These are phyloP conservation scores for Verticillium isaacii DNA, from an alignment of 2,329 filamentous ascomycete species.

Conservation along the genomic window DNA sequence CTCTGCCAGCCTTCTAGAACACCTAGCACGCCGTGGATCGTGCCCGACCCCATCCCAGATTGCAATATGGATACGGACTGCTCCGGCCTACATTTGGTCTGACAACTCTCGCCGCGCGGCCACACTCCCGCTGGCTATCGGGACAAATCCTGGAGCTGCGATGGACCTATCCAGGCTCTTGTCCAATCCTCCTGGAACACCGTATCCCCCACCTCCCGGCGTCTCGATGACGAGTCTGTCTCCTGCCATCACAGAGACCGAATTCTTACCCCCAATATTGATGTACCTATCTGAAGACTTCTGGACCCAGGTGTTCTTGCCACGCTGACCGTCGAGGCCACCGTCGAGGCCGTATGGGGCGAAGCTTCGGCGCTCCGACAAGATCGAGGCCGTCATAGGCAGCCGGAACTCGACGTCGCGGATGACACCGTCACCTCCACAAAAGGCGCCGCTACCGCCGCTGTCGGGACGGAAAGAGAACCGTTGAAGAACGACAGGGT, in stretches of 20 bases:
- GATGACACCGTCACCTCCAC: constrained; percentile 63
- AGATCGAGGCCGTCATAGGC: constrained; percentile 63
- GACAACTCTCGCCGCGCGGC: too few relatives aligned
- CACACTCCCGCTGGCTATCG: too few relatives aligned
- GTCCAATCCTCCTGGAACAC: constrained; percentile 13
- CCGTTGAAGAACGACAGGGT: constrained; percentile 67
- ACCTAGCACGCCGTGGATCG: too few relatives aligned
- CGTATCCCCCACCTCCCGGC: constrained; percentile 59
- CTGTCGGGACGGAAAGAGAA: constrained; percentile 62
- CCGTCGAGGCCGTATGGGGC: constrained; percentile 69
- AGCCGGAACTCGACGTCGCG: constrained; percentile 69
- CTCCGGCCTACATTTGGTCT: too few relatives aligned
- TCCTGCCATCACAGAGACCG: constrained; percentile 52
- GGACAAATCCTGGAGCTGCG: too few relatives aligned
- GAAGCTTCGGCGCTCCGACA: constrained; percentile 66
- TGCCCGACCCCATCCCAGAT: too few relatives aligned
- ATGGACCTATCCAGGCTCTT: background rate
- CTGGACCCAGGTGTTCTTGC: constrained; percentile 64
- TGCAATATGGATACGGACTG: too few relatives aligned
- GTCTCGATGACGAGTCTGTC: constrained; percentile 58
- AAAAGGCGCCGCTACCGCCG: constrained; percentile 57
- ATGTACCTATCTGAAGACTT: constrained; percentile 31
- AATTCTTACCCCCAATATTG: constrained; percentile 56
- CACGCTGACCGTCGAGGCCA: constrained; percentile 62
- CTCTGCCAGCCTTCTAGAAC: too few relatives aligned